Evolutionary conservation across 768 basidiomycete genomes (phyloP), one percentile per base, ranked within the genome.

Genomic region (Suillus subalutaceus): DNA sequence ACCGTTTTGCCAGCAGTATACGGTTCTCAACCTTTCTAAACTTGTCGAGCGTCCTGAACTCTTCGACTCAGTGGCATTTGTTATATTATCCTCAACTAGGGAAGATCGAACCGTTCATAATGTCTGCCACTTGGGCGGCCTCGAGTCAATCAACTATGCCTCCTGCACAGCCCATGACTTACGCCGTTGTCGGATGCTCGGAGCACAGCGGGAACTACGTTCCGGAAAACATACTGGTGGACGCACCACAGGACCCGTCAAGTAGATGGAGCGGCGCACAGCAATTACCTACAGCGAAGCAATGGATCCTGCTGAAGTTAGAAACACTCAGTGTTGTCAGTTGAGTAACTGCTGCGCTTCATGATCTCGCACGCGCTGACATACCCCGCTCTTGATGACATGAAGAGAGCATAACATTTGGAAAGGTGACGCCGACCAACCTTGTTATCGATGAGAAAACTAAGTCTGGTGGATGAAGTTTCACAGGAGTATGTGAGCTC

Each of bases 181-280:
- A 88, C 67, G 78, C 82, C 0, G 86, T 92, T 41, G 82, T 83
- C 0, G 82, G 83, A 26, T 86, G 86, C 46, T 89, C 90, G n/a
- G 84, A 90, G 43, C 90, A 90, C 75, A 91, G 90, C 70, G 88
- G 88, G 4, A 82, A 80, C 68, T 92, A 92, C 78, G 81, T 80
- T 35, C 84, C 90, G 3, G 86, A 91, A 66, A 89, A 92, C 68
- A 90, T 93, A 63, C 75, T 89, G 32, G 78, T 85, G 23, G 87
- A 92, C 74, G 81, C 80, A 23, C 90, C 90, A 0, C 74, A 76
- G 61, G 90, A 92, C 71, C 86, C 86, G 65, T 79, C 82, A 4
- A 92, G 90, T 72, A 79, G 92, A 79, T 93, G 91, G 92, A 93
- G 90, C 60, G 89, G 88, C 7, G 87, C 86, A 4, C 81, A 85